These are phyloP conservation scores for Anisodus tanguticus DNA, from an alignment of 257 asterid genomes.

Conservation along the genomic window DNA sequence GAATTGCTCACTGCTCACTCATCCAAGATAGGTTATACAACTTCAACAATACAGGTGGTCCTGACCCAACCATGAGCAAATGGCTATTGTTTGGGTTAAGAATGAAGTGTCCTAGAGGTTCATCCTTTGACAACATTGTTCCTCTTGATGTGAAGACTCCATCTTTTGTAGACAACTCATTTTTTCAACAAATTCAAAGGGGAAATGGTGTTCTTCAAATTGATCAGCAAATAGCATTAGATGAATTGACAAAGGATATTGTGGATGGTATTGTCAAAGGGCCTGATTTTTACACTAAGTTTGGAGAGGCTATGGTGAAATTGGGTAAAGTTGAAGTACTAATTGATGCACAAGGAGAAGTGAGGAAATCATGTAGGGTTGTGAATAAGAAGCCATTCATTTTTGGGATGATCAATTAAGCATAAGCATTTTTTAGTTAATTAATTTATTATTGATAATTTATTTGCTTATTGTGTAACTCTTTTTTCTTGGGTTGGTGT, in stretches of 20 bases:
- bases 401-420: neutral
- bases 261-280: constrained; percentile 46
- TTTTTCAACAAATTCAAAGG: constrained; percentile 45
- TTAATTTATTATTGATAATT: neutral
- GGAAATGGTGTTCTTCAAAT: constrained; percentile 58
- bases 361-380: constrained; percentile 42
- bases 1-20: constrained; percentile 60
- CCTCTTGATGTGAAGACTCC: constrained; percentile 54
- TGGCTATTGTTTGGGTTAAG: constrained; percentile 34
- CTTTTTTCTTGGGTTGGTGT: neutral
- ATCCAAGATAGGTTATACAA: constrained; percentile 58
- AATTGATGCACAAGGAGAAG: constrained; percentile 52
- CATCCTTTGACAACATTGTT: constrained; percentile 36
- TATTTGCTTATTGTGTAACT: neutral
- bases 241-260: constrained; percentile 40
- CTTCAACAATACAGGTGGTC: constrained; percentile 45
- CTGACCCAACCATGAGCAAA: constrained; percentile 60
- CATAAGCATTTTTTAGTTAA: neutral
- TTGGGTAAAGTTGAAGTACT: constrained; percentile 59
- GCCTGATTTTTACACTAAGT: constrained; percentile 41
- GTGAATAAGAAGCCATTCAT: constrained; percentile 14
- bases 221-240: constrained; percentile 65
- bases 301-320: constrained; percentile 65
- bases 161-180: constrained; percentile 54
- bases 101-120: constrained; percentile 45